Evolutionary conservation across 768 basidiomycete species (phyloP), one percentile per base, ranked within the genome.

Genomic region (Porpolomopsis calyptriformis): DNA sequence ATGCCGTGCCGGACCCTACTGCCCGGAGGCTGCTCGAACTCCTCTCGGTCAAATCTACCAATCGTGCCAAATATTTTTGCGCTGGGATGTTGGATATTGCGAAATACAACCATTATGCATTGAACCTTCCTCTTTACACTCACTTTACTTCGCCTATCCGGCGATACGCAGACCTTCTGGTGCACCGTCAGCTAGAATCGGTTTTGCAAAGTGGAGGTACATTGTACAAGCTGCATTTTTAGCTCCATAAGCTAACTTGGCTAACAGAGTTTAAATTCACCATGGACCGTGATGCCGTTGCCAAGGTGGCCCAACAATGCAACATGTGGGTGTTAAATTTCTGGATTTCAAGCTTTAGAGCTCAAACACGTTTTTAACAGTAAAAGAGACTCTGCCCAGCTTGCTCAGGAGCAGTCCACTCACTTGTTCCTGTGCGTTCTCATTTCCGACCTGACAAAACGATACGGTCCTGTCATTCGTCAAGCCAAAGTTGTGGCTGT

Each of bases 81-180:
- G 78, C 92, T 20, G 96, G 96, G 52, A 97, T 97, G 94, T 71
- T 99, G 55, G 96, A 99, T 64, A 99, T 99, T 57, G 90, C 92
- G 34, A 97, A 97, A 69, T 99, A 98, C 58, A 68, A 78, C 24
- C 96, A 99, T 64, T 98, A 89, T 61, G 82, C 93, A 0, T 69
- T 98, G 53, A 94, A 81, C 53, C 69, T 78, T 4, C 92, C 96
- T 14, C 72, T 99, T 36, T 99, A 98, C 68, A 94, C 85, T 7
- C 86, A 91, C 62, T 91, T 88, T 66, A 91, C 87, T 1, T 90
- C 84, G 4, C 96, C 92, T 7, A 92, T 96, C 55, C 81, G 89
- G 42, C 85, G 89, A 16, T 91, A 92, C 59, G 89, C 91, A 42
- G 96, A 99, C 58, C 71, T 99, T 40, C 71, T 99, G 35, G 93